Base-by-base conservation (phyloP, 306 rosid species). In the Nissolia schottii region DNA sequence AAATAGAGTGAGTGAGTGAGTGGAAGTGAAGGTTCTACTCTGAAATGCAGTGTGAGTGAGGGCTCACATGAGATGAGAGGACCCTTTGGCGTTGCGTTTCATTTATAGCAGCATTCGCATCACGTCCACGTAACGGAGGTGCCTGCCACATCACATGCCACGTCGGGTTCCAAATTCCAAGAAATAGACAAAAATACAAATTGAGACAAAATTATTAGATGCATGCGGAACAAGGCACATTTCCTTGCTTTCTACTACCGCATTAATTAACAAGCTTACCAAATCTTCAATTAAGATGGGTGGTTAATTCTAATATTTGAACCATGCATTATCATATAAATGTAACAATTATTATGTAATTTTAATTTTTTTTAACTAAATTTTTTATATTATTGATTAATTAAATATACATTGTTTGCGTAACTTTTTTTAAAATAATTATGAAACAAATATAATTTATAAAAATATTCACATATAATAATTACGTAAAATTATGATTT, bases 51-150 rank as follows among this genome's bases (percentile, higher is more conserved):
- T 31, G 13, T 3, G 9, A n/a, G n/a, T 50, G 62, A 71, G 34
- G 68, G 50, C 28, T 50, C 75, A 57, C 59, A 29, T 3, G 71
- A 68, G 22, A 35, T 3, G 70, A 72, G 20, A 38, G 2, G 28
- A n/a, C 34, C 31, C 23, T 27, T 3, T 48, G 6, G 25, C 0
- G 61, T 46, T 11, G 57, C 6, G 56, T 59, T 73, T 74, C 85
- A 88, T 89, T 90, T 92, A 86, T 92, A 92, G 84, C 80, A 73
- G 7, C 20, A 4, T 24, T 75, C 14, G 51, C 6, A 25, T 63
- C 24, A 3, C 15, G 9, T 48, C 80, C 83, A 80, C 73, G 73
- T 67, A 50, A 29, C 8, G 8, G 62, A 49, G 12, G 3, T 7
- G 14, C 32, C 35, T 40, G 69, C 86, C 93, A 81, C 34, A 46